phyloP scores from a whole-genome alignment of 441 rosid genomes.

The Macaranga tanarius region DNA sequence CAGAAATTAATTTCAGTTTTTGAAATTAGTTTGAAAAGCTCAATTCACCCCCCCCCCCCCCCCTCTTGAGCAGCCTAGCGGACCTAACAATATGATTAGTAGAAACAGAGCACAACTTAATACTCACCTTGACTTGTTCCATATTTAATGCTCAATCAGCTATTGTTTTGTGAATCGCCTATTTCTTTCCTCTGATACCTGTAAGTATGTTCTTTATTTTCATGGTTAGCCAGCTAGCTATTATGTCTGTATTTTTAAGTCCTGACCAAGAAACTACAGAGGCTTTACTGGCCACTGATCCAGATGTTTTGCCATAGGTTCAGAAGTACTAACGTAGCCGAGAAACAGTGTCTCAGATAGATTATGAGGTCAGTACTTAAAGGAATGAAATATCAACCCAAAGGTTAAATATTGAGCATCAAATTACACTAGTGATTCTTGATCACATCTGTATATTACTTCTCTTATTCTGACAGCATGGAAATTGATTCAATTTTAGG shows the following conservation, averaged over 20 bases:
- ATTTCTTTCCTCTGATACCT: too few relatives aligned
- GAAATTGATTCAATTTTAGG: constrained; percentile 43
- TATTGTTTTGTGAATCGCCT: too few relatives aligned
- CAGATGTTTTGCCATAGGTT: constrained; percentile 79
- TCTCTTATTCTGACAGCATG: background rate
- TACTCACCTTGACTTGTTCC: too few relatives aligned
- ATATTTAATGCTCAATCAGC: too few relatives aligned
- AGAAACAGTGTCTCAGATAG: constrained; percentile 87
- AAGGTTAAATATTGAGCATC: background rate
- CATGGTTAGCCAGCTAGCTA: constrained; percentile 58
- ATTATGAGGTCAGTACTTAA: constrained; percentile 64
- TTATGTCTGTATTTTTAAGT: constrained; percentile 93
- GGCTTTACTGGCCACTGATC: constrained; percentile 56
- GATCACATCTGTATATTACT: background rate
- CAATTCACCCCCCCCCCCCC: too few relatives aligned
- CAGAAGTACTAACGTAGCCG: constrained; percentile 88
- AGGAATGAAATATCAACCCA: background rate
- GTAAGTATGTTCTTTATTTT: constrained; percentile 9
- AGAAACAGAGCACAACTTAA: too few relatives aligned
- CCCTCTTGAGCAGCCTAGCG: too few relatives aligned
- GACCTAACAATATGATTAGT: too few relatives aligned
- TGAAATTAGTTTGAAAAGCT: too few relatives aligned
- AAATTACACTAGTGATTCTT: background rate
- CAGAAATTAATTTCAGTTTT: too few relatives aligned
- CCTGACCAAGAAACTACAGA: constrained; percentile 87